These are phyloP conservation scores for Emydomyces testavorans DNA, from an alignment of 2,329 filamentous ascomycete species.

Conservation along the genomic window DNA sequence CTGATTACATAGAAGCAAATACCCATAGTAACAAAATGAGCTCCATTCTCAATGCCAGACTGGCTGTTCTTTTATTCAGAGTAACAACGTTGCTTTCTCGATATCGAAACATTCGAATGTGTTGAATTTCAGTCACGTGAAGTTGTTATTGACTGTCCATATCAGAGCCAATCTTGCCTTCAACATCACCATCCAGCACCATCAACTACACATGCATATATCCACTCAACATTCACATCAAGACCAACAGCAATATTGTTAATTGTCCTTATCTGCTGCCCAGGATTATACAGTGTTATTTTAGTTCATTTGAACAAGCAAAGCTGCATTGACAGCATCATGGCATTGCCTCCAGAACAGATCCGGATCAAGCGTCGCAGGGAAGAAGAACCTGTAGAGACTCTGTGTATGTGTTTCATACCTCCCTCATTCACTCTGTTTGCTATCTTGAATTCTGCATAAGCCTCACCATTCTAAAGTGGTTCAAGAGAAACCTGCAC, in stretches of 20 bases:
- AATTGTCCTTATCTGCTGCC: too few species aligned
- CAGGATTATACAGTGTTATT: not conserved
- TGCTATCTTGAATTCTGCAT: not conserved
- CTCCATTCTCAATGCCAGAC: not conserved
- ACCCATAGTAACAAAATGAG: constrained; percentile 9
- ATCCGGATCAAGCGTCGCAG: constrained; percentile 47
- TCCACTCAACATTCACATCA: too few species aligned
- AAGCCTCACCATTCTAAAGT: too few species aligned
- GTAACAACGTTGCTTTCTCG: not conserved
- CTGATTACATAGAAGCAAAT: constrained; percentile 12
- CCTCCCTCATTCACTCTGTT: not conserved
- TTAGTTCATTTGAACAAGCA: not conserved
- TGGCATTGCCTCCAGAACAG: constrained; percentile 40
- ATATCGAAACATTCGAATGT: too few species aligned
- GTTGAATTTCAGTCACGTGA: too few species aligned
- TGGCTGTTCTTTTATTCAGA: not conserved
- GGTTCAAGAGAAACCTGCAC: not conserved
- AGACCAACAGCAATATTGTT: too few species aligned
- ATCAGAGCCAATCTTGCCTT: too few species aligned
- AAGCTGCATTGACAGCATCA: constrained; percentile 21
- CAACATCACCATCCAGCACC: too few species aligned
- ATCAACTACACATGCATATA: too few species aligned
- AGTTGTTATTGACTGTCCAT: too few species aligned
- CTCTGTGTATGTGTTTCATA: constrained; percentile 38
- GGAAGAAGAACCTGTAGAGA: constrained; percentile 46